phyloP scores from a whole-genome alignment of 2,329 filamentous ascomycete genomes.

The Fusarium humuli region DNA sequence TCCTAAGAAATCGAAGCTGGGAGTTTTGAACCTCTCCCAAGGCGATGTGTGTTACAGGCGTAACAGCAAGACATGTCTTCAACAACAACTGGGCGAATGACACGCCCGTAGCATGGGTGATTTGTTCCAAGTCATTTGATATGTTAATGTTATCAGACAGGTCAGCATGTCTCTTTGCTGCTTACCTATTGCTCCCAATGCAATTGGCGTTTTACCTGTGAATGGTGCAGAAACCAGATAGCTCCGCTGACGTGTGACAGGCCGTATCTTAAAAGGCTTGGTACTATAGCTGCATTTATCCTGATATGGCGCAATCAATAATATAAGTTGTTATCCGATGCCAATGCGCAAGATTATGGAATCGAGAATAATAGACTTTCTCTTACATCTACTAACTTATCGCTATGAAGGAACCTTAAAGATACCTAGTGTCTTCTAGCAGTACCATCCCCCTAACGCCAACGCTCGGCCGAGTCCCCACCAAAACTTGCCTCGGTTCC shows the following conservation, averaged over 20 bases:
- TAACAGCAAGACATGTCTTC: rapidly evolving
- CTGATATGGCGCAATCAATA: not conserved
- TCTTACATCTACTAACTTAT: not conserved
- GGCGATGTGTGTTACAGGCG: rapidly evolving
- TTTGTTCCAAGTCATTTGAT: not conserved
- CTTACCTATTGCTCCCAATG: not conserved
- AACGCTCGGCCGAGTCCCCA: conserved; percentile 25
- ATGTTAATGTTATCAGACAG: not conserved
- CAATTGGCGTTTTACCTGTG: not conserved
- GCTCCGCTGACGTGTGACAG: conserved; percentile 13
- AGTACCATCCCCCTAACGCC: conserved; percentile 12
- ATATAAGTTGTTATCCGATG: not conserved
- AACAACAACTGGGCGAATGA: conserved; percentile 43
- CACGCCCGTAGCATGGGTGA: conserved; percentile 44
- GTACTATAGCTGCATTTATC: not conserved
- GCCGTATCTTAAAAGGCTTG: not conserved
- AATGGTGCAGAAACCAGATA: not conserved
- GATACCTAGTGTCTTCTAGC: not conserved
- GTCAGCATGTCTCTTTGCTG: not conserved
- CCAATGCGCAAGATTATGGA: not conserved
- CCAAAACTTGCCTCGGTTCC: conserved; percentile 39
- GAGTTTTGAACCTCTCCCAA: not conserved
- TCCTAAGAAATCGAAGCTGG: not conserved
- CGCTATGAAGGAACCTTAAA: not conserved
- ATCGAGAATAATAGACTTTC: not conserved